Evolutionary conservation across 2,329 filamentous ascomycete genomes (phyloP).

Genomic region (Pseudogymnoascus sp.): DNA sequence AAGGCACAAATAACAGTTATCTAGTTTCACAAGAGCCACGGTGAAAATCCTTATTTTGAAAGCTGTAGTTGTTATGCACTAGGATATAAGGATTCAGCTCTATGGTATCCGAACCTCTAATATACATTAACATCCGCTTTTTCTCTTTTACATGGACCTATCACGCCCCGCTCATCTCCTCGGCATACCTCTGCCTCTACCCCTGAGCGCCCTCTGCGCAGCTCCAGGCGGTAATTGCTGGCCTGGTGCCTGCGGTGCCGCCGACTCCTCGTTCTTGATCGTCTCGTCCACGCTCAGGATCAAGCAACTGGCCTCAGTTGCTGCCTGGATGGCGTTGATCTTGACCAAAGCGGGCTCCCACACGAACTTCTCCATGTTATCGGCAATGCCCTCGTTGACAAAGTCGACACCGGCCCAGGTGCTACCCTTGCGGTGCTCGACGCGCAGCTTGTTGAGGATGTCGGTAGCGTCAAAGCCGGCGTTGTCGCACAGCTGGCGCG

Average conservation of each 20-base stretch:
- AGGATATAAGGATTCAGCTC: slow-evolving; percentile 7
- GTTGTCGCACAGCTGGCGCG: slow-evolving; percentile 95
- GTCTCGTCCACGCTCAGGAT: slow-evolving; percentile 97
- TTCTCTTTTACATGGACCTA: slow-evolving; percentile 3
- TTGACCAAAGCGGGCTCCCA: slow-evolving; percentile 97
- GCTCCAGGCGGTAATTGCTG: slow-evolving; percentile 70
- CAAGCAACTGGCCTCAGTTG: slow-evolving; percentile 89
- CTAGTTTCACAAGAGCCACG: too few relatives aligned
- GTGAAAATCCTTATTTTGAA: neutral
- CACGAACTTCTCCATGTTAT: slow-evolving; percentile 93
- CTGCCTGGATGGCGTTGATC: slow-evolving; percentile 93
- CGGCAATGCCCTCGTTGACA: slow-evolving; percentile 77
- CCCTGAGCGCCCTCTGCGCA: slow-evolving; percentile 79
- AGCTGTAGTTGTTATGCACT: slow-evolving; percentile 7
- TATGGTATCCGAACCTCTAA: slow-evolving; percentile 10
- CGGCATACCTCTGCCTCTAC: slow-evolving; percentile 83
- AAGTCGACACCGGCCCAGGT: slow-evolving; percentile 97
- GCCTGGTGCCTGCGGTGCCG: slow-evolving; percentile 71
- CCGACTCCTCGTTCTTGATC: slow-evolving; percentile 94
- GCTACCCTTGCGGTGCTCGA: slow-evolving; percentile 90
- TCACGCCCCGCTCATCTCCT: slow-evolving; percentile 47
- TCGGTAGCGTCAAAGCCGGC: slow-evolving; percentile 97
- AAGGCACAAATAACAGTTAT: too few relatives aligned
- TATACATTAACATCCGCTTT: slow-evolving; percentile 10
- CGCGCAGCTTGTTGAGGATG: slow-evolving; percentile 90